Evolutionary conservation across 768 basidiomycete species (phyloP), one percentile per base, ranked within the genome.

Genomic region (Leccinum subtestaceum): DNA sequence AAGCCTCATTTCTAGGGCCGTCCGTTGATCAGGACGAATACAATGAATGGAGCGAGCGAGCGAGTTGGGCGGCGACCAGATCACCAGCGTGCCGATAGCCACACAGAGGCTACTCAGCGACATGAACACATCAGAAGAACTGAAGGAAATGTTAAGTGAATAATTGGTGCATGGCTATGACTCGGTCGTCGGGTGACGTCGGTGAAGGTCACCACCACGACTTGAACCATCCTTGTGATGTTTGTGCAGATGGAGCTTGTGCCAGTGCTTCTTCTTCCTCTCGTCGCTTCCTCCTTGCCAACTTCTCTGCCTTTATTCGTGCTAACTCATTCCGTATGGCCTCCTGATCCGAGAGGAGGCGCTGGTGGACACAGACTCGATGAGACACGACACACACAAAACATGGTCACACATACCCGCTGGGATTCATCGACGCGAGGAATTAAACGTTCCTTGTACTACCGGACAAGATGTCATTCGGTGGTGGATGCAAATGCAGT

Each of bases 371-470:
- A 38, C 23, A 7, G 1, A n/a, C 19, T 45, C 43, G 19, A 53
- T 70, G 27, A 72, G 63, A 50, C 38, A 50, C 19, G 38, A 27
- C 49, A 17, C 29, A 32, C 4, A 45, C 0, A 45, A 52, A 43
- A 23, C 12, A 56, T 21, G 8, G 10, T 36, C 23, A 58, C 53
- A 67, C 72, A 45, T 74, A 84, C 86, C 59, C 81, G 79, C 47
- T 78, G 74, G 25, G 81, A 79, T 59, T 84, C 80, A 58, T 87
- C 81, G 25, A 82, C 72, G 6, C 84, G 76, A 31, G 88, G 89
- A 65, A 91, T 89, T 19, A 91, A 75, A 67, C 78, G 85, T 51
- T 89, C 82, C 70, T 86, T 83, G 68, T 91, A 90, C 90, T 92
- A 60, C 25, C 50, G 4, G 9, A 45, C 47, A n/a, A 29, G 5